Base-by-base conservation (phyloP, 352 stramenopile genomes). In the Phytophthora europaea region DNA sequence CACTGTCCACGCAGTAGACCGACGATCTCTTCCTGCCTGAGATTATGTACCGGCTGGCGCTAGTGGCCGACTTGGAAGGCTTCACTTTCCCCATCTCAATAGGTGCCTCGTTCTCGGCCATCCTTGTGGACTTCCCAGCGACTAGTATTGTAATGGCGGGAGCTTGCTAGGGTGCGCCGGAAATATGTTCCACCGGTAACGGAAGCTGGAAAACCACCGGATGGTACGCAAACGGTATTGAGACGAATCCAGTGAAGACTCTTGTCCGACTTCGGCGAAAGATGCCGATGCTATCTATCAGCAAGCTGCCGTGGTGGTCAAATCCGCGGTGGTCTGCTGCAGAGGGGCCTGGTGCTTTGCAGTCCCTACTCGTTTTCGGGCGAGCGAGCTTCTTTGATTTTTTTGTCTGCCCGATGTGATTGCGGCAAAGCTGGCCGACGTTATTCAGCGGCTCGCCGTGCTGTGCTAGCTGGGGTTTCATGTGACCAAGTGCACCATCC, bases 1-100 rank as follows among this genome's bases (percentile, higher is more conserved):
- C 47, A 13, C 33, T 36, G 12, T 73, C 58, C 31, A 72, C 26
- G 40, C 57, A 69, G 52, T 76, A 76, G 10, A 75, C 61, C 1
- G 54, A 26, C n/a, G 67, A 70, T 9, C 52, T 56, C 18, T 62
- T 70, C n/a, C 62, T 55, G 22, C 54, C 69, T n/a, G 65, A 48
- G 9, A 13, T 9, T 0, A 53, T 23, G 40, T 47, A 66, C 4
- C 61, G 22, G 20, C 45, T 45, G 20, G 55, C 15, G 31, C 67
- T 75, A 6, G 26, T 45, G 28, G 47, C 23, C 10, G 67, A 70
- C 47, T 36, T 61, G 34, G 66, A 70, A 4, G 60, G 13, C 23
- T 15, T 50, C 4, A 50, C 26, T 12, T 57, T 69, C 3, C 34
- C n/a, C 4, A 40, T 13, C 1, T 57, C 62, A 3, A 47, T 9